These are phyloP conservation scores for Stagonosporopsis chrysanthemi DNA, from an alignment of 2,329 filamentous ascomycete species.

Conservation along the genomic window DNA sequence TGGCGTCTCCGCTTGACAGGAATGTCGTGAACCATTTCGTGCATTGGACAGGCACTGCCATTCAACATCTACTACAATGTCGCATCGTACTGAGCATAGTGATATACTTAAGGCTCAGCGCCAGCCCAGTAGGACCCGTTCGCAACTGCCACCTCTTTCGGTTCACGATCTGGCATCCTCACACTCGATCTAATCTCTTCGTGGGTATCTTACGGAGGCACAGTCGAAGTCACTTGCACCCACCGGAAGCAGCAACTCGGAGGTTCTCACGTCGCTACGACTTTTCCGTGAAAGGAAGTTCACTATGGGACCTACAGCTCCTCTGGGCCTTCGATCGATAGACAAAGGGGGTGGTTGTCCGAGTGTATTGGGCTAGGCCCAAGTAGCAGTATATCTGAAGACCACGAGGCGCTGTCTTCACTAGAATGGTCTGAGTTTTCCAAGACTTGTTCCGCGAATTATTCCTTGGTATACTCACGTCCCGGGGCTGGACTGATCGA, in stretches of 20 bases:
- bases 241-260: background rate
- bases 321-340: background rate
- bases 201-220: background rate
- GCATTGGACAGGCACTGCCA: background rate
- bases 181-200: too few species aligned
- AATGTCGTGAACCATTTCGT: background rate
- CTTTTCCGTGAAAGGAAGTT: background rate
- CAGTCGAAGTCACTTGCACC: background rate
- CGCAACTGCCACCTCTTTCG: background rate
- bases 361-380: background rate
- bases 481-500: conserved; percentile 1
- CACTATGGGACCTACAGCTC: background rate
- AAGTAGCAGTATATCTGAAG: background rate
- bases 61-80: background rate
- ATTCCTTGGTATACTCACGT: background rate
- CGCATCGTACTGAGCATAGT: background rate
- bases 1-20: background rate
- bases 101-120: background rate
- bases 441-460: background rate
- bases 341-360: background rate
- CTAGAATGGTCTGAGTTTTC: background rate
- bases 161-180: background rate
- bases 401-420: background rate
- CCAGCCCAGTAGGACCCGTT: background rate
- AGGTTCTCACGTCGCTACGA: background rate